A percentile compares a stretch with the other conserved stretches of the same genome.
Conservation (phyloP, 1,284 basidiomycete species). For the Melampsora larici-populina region DNA sequence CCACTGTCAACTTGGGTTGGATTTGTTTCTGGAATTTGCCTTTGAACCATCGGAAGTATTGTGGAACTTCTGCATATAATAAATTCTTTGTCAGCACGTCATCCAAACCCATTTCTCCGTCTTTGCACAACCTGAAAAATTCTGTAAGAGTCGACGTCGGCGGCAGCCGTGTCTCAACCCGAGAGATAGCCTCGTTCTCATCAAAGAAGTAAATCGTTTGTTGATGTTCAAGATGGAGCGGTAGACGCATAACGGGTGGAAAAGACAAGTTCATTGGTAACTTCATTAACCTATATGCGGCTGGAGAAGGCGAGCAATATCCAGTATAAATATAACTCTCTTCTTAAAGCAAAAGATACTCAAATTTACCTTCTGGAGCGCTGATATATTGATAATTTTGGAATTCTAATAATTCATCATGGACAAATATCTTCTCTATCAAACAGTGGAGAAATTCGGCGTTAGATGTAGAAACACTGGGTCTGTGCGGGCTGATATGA, state of each 20-base stretch:
- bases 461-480: too few relatives aligned
- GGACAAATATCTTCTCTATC: too few relatives aligned
- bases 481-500: too few relatives aligned
- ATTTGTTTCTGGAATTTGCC: slow-evolving; percentile 47
- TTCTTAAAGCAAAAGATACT: too few relatives aligned
- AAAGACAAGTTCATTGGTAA: neutral
- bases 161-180: neutral
- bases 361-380: neutral
- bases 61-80: slow-evolving; percentile 3
- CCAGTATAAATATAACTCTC: too few relatives aligned
- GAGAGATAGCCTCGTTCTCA: neutral
- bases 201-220: neutral
- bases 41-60: slow-evolving; percentile 8
- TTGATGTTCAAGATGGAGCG: slow-evolving; percentile 1
- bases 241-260: neutral
- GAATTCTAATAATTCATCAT: slow-evolving; percentile 2
- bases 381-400: neutral
- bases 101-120: neutral
- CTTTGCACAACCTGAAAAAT: neutral
- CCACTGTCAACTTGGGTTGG: slow-evolving; percentile 45
- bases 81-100: neutral
- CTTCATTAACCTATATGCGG: neutral
- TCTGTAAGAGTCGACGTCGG: neutral
- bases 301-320: neutral
- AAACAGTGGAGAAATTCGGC: too few relatives aligned